These are phyloP conservation scores for Aspergillus steynii DNA, from an alignment of 495 filamentous ascomycete species.

Conservation along the genomic window DNA sequence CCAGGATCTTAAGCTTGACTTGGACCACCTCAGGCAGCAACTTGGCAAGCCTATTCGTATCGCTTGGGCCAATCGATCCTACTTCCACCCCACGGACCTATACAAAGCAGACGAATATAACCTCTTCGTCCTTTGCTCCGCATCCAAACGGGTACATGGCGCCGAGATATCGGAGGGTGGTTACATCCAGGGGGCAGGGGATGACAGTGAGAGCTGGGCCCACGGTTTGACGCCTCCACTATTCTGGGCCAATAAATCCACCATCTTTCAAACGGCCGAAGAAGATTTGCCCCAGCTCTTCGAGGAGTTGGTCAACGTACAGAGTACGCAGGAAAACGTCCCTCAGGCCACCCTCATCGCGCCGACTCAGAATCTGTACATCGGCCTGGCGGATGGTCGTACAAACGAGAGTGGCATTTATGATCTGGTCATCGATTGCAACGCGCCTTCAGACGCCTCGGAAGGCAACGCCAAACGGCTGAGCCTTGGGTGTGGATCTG, in stretches of 20 bases:
- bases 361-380: constrained; percentile 43
- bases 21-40: constrained; percentile 37
- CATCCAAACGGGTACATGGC: constrained; percentile 66
- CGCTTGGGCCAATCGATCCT: constrained; percentile 45
- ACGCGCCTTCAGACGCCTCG: constrained; percentile 34
- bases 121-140: constrained; percentile 76
- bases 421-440: constrained; percentile 50
- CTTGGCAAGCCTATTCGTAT: constrained; percentile 42
- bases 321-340: constrained; percentile 23
- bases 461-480: constrained; percentile 43
- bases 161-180: constrained; percentile 67
- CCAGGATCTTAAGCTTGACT: constrained; percentile 52
- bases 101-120: constrained; percentile 45
- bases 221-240: constrained; percentile 69
- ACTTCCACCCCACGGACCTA: constrained; percentile 43
- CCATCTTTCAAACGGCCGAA: constrained; percentile 60
- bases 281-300: constrained; percentile 67
- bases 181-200: constrained; percentile 93
- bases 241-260: constrained; percentile 70
- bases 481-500: constrained; percentile 62
- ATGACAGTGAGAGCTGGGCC: constrained; percentile 92
- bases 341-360: constrained; percentile 31
- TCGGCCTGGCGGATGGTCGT: constrained; percentile 26
- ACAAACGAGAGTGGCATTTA: constrained; percentile 25
- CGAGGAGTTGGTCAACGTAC: constrained; percentile 45